These are phyloP conservation scores for Echinosophora koreensis DNA, from an alignment of 306 rosid genomes.

Conservation along the genomic window DNA sequence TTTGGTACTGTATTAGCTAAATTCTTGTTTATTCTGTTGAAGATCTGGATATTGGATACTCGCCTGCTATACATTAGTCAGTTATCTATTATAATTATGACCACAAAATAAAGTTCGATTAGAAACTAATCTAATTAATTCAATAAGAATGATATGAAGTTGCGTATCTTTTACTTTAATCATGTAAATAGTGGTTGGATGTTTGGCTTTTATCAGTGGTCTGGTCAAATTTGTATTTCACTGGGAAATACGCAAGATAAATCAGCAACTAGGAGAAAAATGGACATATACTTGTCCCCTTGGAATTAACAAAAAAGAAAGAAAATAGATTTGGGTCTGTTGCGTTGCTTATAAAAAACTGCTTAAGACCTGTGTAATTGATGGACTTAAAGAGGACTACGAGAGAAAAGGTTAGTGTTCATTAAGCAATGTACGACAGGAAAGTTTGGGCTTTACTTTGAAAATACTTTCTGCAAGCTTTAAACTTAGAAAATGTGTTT, in stretches of 20 bases:
- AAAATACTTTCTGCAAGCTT: not conserved
- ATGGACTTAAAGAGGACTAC: not conserved
- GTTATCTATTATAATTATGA: conserved; percentile 31
- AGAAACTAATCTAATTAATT: conserved; percentile 1
- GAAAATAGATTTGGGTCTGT: not conserved
- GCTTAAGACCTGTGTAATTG: not conserved
- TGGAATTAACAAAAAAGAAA: not conserved
- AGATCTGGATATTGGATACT: conserved; percentile 21
- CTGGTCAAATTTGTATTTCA: not conserved
- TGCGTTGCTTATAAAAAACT: not conserved
- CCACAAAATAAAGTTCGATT: not conserved
- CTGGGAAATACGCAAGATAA: not conserved
- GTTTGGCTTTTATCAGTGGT: not conserved
- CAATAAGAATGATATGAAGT: not conserved
- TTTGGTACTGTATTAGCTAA: conserved; percentile 9
- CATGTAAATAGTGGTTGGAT: not conserved
- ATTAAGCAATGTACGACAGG: not conserved
- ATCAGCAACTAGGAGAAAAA: conserved; percentile 3
- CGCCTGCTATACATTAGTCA: not conserved
- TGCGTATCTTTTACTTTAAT: conserved; percentile 19
- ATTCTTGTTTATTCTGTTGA: conserved; percentile 18
- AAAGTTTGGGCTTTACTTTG: conserved; percentile 4
- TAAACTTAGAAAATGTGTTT: not conserved
- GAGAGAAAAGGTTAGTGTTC: not conserved
- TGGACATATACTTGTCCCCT: not conserved